phyloP scores from a whole-genome alignment of 2,329 filamentous ascomycete species.

The Acrodontium crateriforme region DNA sequence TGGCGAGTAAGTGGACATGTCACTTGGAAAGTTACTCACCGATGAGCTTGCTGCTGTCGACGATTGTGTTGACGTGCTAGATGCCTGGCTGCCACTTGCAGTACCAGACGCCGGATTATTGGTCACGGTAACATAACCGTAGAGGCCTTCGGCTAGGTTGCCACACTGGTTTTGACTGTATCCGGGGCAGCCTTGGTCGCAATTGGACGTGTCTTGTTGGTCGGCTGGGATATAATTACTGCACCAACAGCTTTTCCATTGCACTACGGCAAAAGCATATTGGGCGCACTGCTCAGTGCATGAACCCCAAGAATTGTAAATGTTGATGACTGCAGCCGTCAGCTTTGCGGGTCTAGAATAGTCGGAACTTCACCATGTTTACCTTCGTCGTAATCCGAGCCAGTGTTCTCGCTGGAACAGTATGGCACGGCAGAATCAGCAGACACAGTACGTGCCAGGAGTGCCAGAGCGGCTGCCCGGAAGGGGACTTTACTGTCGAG shows the following conservation, averaged over 20 bases:
- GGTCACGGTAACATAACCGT: constrained; percentile 52
- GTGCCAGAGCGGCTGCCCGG: no score
- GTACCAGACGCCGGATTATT: constrained; percentile 45
- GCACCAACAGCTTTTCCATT: constrained; percentile 58
- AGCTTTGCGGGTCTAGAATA: constrained; percentile 1
- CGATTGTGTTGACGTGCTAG: constrained; percentile 7
- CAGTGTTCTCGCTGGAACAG: constrained; percentile 33
- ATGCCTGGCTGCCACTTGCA: constrained; percentile 19
- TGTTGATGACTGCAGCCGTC: constrained; percentile 19
- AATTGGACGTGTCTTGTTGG: constrained; percentile 31
- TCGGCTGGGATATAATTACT: constrained; percentile 49
- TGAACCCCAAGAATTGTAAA: constrained; percentile 52
- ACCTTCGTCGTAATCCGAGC: constrained; percentile 23
- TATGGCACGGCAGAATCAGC: no score
- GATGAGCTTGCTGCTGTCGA: constrained; percentile 8
- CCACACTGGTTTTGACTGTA: constrained; percentile 55
- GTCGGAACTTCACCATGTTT: constrained; percentile 7
- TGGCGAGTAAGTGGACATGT: constrained; percentile 4
- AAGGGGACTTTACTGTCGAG: no score
- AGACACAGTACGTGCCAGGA: no score
- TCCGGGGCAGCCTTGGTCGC: constrained; percentile 51
- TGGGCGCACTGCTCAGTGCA: constrained; percentile 47
- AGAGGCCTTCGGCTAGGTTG: constrained; percentile 38
- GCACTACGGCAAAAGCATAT: constrained; percentile 56
- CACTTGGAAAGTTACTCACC: constrained; percentile 13